Conservation (phyloP, 805 yeast genomes). For the Metschnikowia dekortorum region DNA sequence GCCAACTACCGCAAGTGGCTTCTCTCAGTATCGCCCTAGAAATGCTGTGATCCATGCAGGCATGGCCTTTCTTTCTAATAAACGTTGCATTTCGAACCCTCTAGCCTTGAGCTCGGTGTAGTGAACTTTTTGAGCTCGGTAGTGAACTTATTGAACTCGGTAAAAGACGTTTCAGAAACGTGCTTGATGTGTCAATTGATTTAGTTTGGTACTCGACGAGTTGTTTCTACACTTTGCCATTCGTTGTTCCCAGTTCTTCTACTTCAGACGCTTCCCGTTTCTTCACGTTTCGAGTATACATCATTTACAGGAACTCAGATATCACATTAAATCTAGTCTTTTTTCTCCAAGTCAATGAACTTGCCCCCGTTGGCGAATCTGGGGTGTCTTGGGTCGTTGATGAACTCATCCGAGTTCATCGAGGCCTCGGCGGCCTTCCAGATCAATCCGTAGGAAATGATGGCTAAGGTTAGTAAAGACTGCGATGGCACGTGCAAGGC, state of each 20-base stretch:
- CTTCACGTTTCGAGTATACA: no score
- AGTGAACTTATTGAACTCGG: no score
- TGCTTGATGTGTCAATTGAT: no score
- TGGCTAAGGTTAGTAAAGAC: conserved; percentile 35
- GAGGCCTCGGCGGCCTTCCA: conserved; percentile 66
- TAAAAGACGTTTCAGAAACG: no score
- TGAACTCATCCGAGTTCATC: conserved; percentile 71
- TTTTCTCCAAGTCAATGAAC: conserved; percentile 31
- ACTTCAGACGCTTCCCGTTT: no score
- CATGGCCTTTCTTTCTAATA: background rate
- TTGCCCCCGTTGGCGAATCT: conserved; percentile 59
- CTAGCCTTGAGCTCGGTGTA: background rate
- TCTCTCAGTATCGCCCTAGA: conserved; percentile 17
- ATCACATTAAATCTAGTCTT: conserved; percentile 11
- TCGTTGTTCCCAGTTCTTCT: no score
- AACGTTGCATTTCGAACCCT: background rate
- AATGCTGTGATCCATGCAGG: background rate
- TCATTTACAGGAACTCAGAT: no score
- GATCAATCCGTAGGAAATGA: conserved; percentile 63
- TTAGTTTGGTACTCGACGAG: no score
- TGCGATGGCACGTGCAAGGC: no score
- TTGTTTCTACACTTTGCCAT: no score
- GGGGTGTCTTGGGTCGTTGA: conserved; percentile 96
- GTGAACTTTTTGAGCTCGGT: no score
- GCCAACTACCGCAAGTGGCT: conserved; percentile 21